Evolutionary conservation across 2,329 filamentous ascomycete genomes (phyloP).

Genomic region (Apiospora saccharicola): DNA sequence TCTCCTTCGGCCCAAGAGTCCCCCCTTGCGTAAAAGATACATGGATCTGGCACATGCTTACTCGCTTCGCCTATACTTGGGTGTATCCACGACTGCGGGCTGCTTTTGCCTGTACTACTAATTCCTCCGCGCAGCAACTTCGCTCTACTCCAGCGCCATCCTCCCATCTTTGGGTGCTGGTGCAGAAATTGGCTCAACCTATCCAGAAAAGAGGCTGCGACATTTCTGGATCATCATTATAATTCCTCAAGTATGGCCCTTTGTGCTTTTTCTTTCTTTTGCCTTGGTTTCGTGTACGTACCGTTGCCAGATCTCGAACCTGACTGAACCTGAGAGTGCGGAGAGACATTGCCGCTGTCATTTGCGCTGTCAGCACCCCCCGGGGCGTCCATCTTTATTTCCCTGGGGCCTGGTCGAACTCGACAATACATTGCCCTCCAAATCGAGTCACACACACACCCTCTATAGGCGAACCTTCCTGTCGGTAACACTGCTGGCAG

Average conservation of each 20-base stretch:
- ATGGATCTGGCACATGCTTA: conserved; percentile 17
- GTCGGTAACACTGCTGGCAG: conserved; percentile 36
- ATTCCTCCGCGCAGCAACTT: conserved; percentile 4
- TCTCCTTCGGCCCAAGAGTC: background rate
- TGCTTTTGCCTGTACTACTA: background rate
- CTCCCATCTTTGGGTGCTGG: background rate
- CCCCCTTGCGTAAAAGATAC: conserved; percentile 12
- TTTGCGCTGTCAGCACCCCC: conserved; percentile 14
- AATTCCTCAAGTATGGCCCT: background rate
- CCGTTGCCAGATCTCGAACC: background rate
- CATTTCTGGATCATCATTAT: conserved; percentile 10
- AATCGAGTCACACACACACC: conserved; percentile 30
- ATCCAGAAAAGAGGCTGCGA: conserved; percentile 19
- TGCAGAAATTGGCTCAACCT: conserved; percentile 11
- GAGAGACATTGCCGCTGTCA: conserved; percentile 18
- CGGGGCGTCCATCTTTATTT: background rate
- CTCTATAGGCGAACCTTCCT: conserved; percentile 34
- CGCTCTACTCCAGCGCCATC: background rate
- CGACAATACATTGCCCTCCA: conserved; percentile 13
- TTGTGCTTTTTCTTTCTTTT: background rate
- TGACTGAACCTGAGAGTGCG: background rate
- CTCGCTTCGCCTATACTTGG: background rate
- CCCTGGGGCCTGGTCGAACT: background rate
- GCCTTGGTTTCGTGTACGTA: background rate
- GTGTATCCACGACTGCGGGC: conserved; percentile 10